Conservation (phyloP, 2,329 filamentous ascomycete genomes). For the Phoma sp. region DNA sequence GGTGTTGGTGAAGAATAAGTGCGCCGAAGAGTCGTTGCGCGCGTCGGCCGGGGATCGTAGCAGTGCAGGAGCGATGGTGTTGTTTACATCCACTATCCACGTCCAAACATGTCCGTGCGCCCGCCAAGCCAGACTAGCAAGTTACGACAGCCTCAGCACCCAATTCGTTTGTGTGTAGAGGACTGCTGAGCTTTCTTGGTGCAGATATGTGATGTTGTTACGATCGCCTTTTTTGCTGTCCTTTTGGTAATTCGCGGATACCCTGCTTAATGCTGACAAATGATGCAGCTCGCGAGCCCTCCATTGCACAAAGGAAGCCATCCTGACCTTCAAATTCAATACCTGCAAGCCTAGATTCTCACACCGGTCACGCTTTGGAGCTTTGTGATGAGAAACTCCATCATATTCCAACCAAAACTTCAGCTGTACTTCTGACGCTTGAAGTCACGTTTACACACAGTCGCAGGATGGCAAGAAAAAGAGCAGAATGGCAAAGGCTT, state of each 20-base stretch:
- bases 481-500: background rate
- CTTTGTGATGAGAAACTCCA: too few species aligned
- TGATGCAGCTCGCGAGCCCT: too few species aligned
- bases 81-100: constrained; percentile 13
- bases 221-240: too few species aligned
- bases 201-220: background rate
- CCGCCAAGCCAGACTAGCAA: constrained; percentile 1
- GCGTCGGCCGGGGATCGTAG: constrained; percentile 21
- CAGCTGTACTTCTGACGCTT: too few species aligned
- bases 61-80: constrained; percentile 19
- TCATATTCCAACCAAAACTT: too few species aligned
- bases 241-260: too few species aligned
- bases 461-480: background rate
- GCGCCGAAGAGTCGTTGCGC: constrained; percentile 17
- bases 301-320: too few species aligned
- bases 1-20: constrained; percentile 17
- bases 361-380: too few species aligned
- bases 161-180: background rate
- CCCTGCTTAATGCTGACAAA: too few species aligned
- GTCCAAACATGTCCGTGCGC: constrained; percentile 5
- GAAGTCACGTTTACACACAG: too few species aligned
- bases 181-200: background rate
- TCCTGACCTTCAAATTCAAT: too few species aligned
- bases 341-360: too few species aligned
- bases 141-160: background rate